These are phyloP conservation scores for Bathelium albidoporum DNA, from an alignment of 495 filamentous ascomycete species.

Conservation along the genomic window DNA sequence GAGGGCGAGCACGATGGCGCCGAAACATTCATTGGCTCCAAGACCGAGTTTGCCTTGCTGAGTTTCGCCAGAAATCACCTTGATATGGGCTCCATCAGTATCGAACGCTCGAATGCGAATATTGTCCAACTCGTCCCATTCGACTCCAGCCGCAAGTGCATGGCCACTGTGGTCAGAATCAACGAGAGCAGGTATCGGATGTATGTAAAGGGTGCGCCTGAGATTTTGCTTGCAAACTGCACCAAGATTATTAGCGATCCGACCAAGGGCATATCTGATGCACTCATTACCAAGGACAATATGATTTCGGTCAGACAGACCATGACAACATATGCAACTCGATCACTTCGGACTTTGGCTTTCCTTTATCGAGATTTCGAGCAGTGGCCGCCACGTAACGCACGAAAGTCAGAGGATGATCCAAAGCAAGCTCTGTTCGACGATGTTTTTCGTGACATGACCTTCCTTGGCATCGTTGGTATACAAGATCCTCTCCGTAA, in stretches of 20 bases:
- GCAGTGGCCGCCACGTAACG: constrained; percentile 70
- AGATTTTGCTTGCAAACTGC: constrained; percentile 55
- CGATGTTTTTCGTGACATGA: constrained; percentile 60
- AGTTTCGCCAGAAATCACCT: constrained; percentile 50
- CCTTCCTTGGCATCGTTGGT: constrained; percentile 51
- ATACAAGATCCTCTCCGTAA: constrained; percentile 56
- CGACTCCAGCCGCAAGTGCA: constrained; percentile 58
- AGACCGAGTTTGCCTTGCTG: constrained; percentile 61
- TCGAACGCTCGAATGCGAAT: constrained; percentile 49
- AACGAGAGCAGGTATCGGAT: constrained; percentile 47
- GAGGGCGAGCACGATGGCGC: constrained; percentile 43
- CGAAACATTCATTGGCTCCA: constrained; percentile 56
- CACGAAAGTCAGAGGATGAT: constrained; percentile 56
- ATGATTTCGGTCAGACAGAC: constrained; percentile 47
- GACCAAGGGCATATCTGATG: constrained; percentile 40
- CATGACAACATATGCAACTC: constrained; percentile 67
- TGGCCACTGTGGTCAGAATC: constrained; percentile 55
- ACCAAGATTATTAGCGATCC: constrained; percentile 63
- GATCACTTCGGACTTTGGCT: constrained; percentile 79
- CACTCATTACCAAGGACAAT: constrained; percentile 22
- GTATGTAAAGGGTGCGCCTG: constrained; percentile 60
- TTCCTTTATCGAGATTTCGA: constrained; percentile 82
- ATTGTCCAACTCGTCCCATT: constrained; percentile 58
- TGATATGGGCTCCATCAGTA: constrained; percentile 48
- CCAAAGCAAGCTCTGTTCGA: constrained; percentile 65